phyloP scores from a whole-genome alignment of 306 rosid genomes.

The Trifolium fragiferum region DNA sequence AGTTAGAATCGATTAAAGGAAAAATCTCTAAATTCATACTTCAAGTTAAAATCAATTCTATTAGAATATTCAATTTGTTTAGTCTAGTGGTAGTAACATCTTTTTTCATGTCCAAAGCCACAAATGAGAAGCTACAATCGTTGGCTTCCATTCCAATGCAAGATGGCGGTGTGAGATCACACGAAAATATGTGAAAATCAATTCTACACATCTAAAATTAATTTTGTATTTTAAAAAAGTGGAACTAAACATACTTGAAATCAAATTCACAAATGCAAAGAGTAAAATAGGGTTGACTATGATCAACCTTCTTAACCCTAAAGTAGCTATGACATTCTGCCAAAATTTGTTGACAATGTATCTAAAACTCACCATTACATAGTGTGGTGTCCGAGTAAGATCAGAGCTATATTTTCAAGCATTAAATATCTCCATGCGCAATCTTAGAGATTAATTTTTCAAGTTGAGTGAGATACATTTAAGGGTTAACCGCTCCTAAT shows the following conservation, averaged over 20 bases:
- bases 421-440: not conserved
- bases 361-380: not conserved
- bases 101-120: too few relatives aligned
- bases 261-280: not conserved
- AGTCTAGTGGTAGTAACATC: too few relatives aligned
- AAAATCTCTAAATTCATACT: too few relatives aligned
- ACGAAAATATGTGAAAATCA: too few relatives aligned
- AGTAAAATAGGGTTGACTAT: not conserved
- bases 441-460: not conserved
- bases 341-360: not conserved
- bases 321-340: not conserved
- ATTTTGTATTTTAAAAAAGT: too few relatives aligned
- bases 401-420: not conserved
- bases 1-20: too few relatives aligned
- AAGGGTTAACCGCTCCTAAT: not conserved
- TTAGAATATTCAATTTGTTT: too few relatives aligned
- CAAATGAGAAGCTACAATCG: too few relatives aligned
- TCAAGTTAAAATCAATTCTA: too few relatives aligned
- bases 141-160: too few relatives aligned
- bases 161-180: too few relatives aligned
- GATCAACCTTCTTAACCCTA: not conserved
- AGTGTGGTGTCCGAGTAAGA: not conserved
- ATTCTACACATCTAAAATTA: too few relatives aligned
- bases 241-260: not conserved
- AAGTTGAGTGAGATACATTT: not conserved